A percentile compares a stretch with the other conserved stretches of the same genome.
Conservation (phyloP, 1,284 basidiomycete species). For the Pterulicium gracile region DNA sequence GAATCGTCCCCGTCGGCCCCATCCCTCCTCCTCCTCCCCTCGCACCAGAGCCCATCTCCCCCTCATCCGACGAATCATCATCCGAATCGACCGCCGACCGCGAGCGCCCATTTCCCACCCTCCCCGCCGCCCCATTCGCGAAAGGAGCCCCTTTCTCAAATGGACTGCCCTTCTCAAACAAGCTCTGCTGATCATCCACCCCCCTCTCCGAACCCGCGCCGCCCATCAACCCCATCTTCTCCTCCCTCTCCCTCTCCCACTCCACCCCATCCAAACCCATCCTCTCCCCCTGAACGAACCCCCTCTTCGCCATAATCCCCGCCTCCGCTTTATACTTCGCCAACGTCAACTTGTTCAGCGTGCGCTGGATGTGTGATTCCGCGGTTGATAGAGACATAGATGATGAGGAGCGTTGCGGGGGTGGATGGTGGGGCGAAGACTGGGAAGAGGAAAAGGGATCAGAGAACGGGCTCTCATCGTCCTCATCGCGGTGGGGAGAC, state of each 20-base stretch:
- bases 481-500: no score
- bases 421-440: neutral
- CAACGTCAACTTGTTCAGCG: constrained; percentile 36
- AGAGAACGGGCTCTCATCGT: neutral
- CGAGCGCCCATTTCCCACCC: constrained; percentile 10
- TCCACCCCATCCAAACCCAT: constrained; percentile 11
- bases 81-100: constrained; percentile 3
- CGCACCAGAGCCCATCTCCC: no score
- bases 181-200: constrained; percentile 14
- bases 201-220: constrained; percentile 8
- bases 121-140: constrained; percentile 18
- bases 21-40: no score
- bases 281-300: constrained; percentile 33
- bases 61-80: no score
- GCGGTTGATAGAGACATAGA: constrained; percentile 37
- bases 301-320: constrained; percentile 39
- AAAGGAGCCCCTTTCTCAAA: no score
- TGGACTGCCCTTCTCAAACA: no score
- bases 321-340: constrained; percentile 64
- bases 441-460: neutral
- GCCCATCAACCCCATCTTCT: constrained; percentile 23
- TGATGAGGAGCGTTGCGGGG: constrained; percentile 15
- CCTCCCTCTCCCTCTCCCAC: constrained; percentile 19
- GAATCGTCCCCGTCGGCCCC: constrained; percentile 16
- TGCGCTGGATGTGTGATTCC: constrained; percentile 31